Evolutionary conservation across 176 grass and related monocot species (phyloP), one percentile per base, ranked within the genome.

Genomic region (Avena atlantica): DNA sequence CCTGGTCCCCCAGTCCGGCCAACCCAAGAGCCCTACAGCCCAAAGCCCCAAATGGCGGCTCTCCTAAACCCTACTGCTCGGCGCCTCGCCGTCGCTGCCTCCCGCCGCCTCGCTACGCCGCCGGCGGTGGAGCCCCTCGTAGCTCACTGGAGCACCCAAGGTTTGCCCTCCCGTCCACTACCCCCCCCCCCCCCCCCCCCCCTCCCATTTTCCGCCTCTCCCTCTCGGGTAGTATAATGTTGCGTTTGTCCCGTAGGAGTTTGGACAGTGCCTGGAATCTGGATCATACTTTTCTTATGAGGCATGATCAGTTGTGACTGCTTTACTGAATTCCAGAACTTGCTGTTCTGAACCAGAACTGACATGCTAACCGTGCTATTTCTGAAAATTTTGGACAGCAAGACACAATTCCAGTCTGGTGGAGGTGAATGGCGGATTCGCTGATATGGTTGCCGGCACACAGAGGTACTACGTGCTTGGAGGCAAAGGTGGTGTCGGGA

Each of bases 401-500:
- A 81, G 69, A 60, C 34, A 21, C 37, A 81, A 47, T 12, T 89
- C 83, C 70, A 81, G 78, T 76, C 51, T 86, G 83, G 59, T 69
- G 70, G 63, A 78, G 74, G 84, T 27, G 31, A 68, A 70, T 60
- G 87, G 84, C 40, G 76, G 76, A 17, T 89, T 84, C 12, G 52
- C 37, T 47, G 81, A 89, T 76, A 86, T 83, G 87, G 29, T 89
- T 67, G 67, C 75, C 16, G 16, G 50, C 23, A 29, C 79, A 31
- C 78, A 40, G 64, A 87, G 34, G 77, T 85, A 73, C 76, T 90
- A 78, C 24, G 56, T 93, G 63, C 3, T 93, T 56, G 88, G 88
- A 58, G 88, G 88, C 51, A 88, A 90, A 82, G 85, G 88, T 14
- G 88, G 91, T 51, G 88, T 91, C n/a, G 88, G 91, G 48, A 91